A percentile compares a stretch with the other conserved stretches of the same genome.
phyloP scores from a whole-genome alignment of 1,284 basidiomycete species.

The Schizophyllum commune region DNA sequence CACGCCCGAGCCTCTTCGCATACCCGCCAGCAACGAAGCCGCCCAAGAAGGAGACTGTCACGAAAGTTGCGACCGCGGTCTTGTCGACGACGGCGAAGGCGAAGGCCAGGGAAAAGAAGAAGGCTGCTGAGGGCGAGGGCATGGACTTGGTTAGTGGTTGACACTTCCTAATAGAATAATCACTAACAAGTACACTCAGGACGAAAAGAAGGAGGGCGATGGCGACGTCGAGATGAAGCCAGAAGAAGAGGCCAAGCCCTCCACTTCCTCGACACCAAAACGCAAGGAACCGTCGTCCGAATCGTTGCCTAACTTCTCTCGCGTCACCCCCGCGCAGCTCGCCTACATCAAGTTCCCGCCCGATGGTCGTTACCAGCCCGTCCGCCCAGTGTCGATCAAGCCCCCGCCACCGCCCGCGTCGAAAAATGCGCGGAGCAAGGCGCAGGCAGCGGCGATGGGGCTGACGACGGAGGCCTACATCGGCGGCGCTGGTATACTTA shows the following conservation, averaged over 20 bases:
- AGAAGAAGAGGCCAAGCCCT: conserved; percentile 36
- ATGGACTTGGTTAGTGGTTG: conserved; percentile 71
- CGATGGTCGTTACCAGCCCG: conserved; percentile 82
- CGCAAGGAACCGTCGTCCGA: conserved; percentile 75
- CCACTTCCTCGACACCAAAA: conserved; percentile 33
- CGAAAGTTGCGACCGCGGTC: conserved; percentile 88
- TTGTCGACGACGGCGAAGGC: conserved; percentile 93
- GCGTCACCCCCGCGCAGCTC: conserved; percentile 89
- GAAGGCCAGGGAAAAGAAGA: conserved; percentile 86
- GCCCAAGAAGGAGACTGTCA: conserved; percentile 83
- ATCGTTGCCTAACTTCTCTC: conserved; percentile 81
- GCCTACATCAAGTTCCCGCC: conserved; percentile 77
- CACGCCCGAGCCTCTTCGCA: conserved; percentile 81
- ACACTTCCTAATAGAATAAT: background rate
- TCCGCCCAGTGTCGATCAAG: conserved; percentile 68
- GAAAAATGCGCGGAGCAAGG: conserved; percentile 6
- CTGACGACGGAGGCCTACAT: conserved; percentile 51
- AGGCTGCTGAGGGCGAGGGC: conserved; percentile 70
- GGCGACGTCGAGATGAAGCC: conserved; percentile 69
- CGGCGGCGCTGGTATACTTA: conserved; percentile 79
- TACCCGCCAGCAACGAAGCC: conserved; percentile 82
- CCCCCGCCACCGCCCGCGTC: conserved; percentile 20
- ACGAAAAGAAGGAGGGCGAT: conserved; percentile 61
- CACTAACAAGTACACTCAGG: conserved; percentile 21
- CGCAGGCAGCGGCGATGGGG: conserved; percentile 22